Evolutionary conservation across 2,329 filamentous ascomycete genomes (phyloP), one percentile per base, ranked within the genome.

Genomic region (Elsinoe fawcettii): DNA sequence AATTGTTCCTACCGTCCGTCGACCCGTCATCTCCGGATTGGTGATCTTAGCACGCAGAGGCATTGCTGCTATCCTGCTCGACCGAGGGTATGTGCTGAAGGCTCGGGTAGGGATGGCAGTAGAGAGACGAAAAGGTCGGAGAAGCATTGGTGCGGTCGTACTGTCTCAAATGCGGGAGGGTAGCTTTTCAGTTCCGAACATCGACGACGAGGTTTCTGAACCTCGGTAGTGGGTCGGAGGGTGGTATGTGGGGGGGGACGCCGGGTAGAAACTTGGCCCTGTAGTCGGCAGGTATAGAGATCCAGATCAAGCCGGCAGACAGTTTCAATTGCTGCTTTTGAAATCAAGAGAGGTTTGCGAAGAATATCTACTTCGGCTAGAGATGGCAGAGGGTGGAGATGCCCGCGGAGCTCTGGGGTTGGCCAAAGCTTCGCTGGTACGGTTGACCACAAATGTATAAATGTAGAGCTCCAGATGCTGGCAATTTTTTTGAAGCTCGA

Each of bases 11-110:
- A 86, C 82, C 72, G 75, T 76, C 67, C 79, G 74, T 65, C 73
- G 73, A 58, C 74, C 73, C 62, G 70, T 74, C 63, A 82, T 77
- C 55, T 79, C 79, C 63, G 83, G 77, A 70, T 81, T 80, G 67
- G 79, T 74, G 63, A 90, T 79, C 73, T 87, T 92, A 61, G 87
- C 87, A 76, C 84, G 84, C 63, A 95, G 79, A 70, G 90, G 89
- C 89, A 96, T 96, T 58, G 66, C 73, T 34, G 62, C 58, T 43
- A 65, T 62, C 66, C 71, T 67, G 60, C 68, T 66, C 58, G 73
- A 36, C 49, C 39, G 39, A 16, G 16, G 27, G 18, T 49, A 18
- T 23, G 25, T 7, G 6, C 20, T 6, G 2, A 41, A 56, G 39
- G 54, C 30, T 43, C 41, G 27, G 16, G 32, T 8, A n/a, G 37